Evolutionary conservation across 495 filamentous ascomycete species (phyloP), one percentile per base, ranked within the genome.

Genomic region (Hypoxylon fragiforme): DNA sequence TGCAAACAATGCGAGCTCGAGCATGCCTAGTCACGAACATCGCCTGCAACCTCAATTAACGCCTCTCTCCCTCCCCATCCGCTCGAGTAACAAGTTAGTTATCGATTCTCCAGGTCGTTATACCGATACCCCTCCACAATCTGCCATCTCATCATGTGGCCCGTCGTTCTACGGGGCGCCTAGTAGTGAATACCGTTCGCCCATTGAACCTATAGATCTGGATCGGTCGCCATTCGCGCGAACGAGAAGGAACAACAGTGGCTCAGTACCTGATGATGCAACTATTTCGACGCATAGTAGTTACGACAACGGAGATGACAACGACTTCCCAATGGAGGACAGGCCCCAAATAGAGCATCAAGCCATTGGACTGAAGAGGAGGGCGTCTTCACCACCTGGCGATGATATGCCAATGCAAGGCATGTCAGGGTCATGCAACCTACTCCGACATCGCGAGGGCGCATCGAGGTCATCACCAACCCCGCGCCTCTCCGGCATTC

Each of bases 361-460:
- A 15, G 55, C 62, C 18, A 54, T 56, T 43, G 77, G 89, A 54
- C 72, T 87, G 67, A 96, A 96, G 67, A 81, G 91, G 51, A 77
- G 89, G 45, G 90, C 91, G 18, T 91, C 89, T 2, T 92, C 89
- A 18, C 88, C 90, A 18, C 88, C 85, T 7, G 73, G 76, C n/a
- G 88, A 90, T 21, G 89, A 91, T 59, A 70, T 80, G 22, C 77
- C 79, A 3, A 65, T 87, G 48, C 80, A 84, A 52, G 72, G 76
- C 11, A 71, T 71, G 34, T 62, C 75, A 19, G 85, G 79, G 47
- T 81, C 81, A 24, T 83, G 80, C 57, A 89, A 94, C 63, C 61
- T 85, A 32, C 80, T 83, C 31, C 81, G 87, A 60, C 78, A 89
- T 53, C 81, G 87, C 52, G 81, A 85, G 16, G 80, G 77, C 24